Conservation (phyloP, 306 rosid genomes). For the Begonia fuchsioides region DNA sequence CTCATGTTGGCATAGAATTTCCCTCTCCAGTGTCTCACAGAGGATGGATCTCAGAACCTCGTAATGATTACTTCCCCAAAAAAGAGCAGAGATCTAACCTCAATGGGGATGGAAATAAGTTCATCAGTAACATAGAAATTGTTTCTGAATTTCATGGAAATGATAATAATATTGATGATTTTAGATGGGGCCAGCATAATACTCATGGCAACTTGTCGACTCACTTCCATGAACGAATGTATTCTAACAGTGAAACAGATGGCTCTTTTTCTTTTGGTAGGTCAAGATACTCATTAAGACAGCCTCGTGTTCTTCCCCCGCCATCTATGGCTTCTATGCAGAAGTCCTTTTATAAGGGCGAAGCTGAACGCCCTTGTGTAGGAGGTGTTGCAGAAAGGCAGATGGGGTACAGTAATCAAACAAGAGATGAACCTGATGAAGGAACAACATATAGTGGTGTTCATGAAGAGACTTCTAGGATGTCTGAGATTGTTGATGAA, state of each 20-base stretch:
- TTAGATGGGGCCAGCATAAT: slow-evolving; percentile 49
- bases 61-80: slow-evolving; percentile 39
- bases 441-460: slow-evolving; percentile 32
- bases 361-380: slow-evolving; percentile 34
- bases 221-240: slow-evolving; percentile 42
- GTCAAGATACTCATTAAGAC: slow-evolving; percentile 65
- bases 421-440: slow-evolving; percentile 29
- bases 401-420: slow-evolving; percentile 33
- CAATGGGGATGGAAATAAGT: slow-evolving; percentile 51
- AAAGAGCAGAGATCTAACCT: slow-evolving; percentile 66
- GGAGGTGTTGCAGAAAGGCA: slow-evolving; percentile 47
- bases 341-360: slow-evolving; percentile 37
- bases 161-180: slow-evolving; percentile 56
- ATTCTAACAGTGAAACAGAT: slow-evolving; percentile 52
- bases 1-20: slow-evolving; percentile 39
- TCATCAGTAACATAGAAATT: slow-evolving; percentile 37
- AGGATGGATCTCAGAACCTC: slow-evolving; percentile 45
- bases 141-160: slow-evolving; percentile 62
- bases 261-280: slow-evolving; percentile 61
- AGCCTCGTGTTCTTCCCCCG: slow-evolving; percentile 96
- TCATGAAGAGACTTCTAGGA: slow-evolving; percentile 22
- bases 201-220: slow-evolving; percentile 40
- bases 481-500: slow-evolving; percentile 31
- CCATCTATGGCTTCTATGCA: slow-evolving; percentile 50
- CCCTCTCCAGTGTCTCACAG: slow-evolving; percentile 34